Percentiles rank a stretch among this genome's conserved stretches.
phyloP scores from a whole-genome alignment of 2,329 filamentous ascomycete genomes.

The Fusarium brachygibbosum region DNA sequence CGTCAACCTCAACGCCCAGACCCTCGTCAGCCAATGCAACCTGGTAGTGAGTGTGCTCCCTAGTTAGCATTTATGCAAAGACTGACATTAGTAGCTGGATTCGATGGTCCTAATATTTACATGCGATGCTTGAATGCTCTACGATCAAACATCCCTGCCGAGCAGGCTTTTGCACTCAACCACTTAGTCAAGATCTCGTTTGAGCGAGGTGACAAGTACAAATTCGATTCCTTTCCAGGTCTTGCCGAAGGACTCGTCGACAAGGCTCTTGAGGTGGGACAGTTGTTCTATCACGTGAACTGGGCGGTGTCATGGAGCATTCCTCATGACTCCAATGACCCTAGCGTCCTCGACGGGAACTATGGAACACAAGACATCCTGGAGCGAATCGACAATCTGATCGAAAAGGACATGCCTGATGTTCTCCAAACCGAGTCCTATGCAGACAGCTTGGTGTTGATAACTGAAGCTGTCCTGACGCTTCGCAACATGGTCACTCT shows the following conservation, averaged over 20 bases:
- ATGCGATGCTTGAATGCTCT: constrained; percentile 87
- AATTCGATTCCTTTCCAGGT: constrained; percentile 90
- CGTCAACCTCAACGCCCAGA: constrained; percentile 61
- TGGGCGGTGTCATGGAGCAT: constrained; percentile 81
- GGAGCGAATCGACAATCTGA: constrained; percentile 76
- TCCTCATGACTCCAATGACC: constrained; percentile 66
- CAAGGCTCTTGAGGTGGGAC: constrained; percentile 83
- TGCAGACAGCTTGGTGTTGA: constrained; percentile 77
- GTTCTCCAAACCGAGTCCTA: constrained; percentile 80
- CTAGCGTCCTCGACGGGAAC: constrained; percentile 60
- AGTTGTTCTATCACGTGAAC: constrained; percentile 83
- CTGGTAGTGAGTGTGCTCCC: constrained; percentile 68
- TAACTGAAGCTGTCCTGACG: constrained; percentile 89
- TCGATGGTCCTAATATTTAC: constrained; percentile 90
- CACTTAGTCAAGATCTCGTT: constrained; percentile 96
- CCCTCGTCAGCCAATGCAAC: constrained; percentile 63
- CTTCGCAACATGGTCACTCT: constrained; percentile 97
- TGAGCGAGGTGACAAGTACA: constrained; percentile 94
- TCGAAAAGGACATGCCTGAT: constrained; percentile 71
- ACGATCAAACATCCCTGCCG: constrained; percentile 80
- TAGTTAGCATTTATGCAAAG: neutral
- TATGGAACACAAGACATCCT: constrained; percentile 69
- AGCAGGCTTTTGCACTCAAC: constrained; percentile 93
- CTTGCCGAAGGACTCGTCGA: constrained; percentile 90
- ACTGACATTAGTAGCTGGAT: constrained; percentile 61